Evolutionary conservation across 192 early-diverging fungal species (phyloP).

Genomic region (Kappamyces sp.): DNA sequence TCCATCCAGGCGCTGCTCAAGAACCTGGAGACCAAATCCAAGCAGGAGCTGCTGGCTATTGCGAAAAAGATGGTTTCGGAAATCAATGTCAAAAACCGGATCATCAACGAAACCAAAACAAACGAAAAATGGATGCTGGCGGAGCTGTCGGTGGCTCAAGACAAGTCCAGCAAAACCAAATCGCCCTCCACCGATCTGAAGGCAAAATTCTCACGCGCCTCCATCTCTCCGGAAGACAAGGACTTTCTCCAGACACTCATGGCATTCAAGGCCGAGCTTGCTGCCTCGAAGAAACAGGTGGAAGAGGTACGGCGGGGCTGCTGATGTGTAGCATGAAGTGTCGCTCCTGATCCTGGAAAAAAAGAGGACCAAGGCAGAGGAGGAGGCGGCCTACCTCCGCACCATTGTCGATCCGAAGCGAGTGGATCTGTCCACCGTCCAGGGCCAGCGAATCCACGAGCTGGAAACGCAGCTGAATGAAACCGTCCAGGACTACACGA

Average conservation of each 20-base stretch:
- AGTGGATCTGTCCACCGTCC: not conserved
- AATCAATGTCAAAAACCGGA: constrained; percentile 34
- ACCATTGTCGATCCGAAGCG: constrained; percentile 2
- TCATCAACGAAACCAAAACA: constrained; percentile 26
- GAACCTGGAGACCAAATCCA: constrained; percentile 15
- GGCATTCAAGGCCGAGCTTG: constrained; percentile 24
- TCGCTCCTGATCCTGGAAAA: constrained; percentile 9
- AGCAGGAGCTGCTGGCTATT: constrained; percentile 22
- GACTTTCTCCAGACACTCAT: constrained; percentile 24
- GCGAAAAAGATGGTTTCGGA: constrained; percentile 22
- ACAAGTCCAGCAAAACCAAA: not conserved
- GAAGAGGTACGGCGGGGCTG: constrained; percentile 15
- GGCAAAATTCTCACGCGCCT: too few relatives aligned
- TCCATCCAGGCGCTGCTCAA: not conserved
- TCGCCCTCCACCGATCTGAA: too few relatives aligned
- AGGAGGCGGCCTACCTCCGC: constrained; percentile 17
- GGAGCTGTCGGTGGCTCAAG: constrained; percentile 13
- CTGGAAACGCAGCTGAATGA: constrained; percentile 16
- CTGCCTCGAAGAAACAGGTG: constrained; percentile 19
- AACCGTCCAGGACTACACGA: constrained; percentile 10
- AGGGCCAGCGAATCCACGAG: constrained; percentile 16
- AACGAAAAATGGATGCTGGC: constrained; percentile 30
- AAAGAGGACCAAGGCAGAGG: constrained; percentile 16
- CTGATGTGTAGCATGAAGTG: constrained; percentile 25
- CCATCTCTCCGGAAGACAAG: not conserved